phyloP scores from a whole-genome alignment of 2,329 filamentous ascomycete genomes.

The Huntiella moniliformis region DNA sequence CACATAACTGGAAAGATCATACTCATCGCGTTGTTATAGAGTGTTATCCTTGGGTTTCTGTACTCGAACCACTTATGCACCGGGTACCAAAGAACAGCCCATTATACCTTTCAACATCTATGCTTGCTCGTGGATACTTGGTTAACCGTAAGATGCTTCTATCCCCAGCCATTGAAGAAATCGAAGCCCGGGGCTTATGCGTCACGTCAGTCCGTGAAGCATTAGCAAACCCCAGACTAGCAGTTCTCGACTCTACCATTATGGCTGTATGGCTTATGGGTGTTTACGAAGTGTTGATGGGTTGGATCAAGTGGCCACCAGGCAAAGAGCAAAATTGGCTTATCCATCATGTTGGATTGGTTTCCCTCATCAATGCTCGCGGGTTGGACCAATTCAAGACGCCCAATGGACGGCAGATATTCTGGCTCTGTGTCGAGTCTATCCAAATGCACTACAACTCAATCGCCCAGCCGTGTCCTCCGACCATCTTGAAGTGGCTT shows the following conservation, averaged over 20 bases:
- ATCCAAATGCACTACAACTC: constrained; percentile 11
- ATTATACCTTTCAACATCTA: constrained; percentile 7
- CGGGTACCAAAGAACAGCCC: constrained; percentile 4
- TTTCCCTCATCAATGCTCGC: constrained; percentile 7
- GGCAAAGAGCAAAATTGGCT: neutral
- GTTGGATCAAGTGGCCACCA: constrained; percentile 8
- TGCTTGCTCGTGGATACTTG: constrained; percentile 10
- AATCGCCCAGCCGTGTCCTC: constrained; percentile 3
- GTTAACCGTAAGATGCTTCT: constrained; percentile 6
- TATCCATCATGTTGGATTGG: constrained; percentile 8
- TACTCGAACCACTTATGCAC: constrained; percentile 10
- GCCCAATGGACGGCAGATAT: constrained; percentile 6
- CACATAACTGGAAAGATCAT: constrained; percentile 7
- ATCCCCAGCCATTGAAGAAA: neutral
- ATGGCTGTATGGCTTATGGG: constrained; percentile 11
- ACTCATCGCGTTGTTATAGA: constrained; percentile 9
- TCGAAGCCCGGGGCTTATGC: constrained; percentile 3
- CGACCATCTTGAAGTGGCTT: constrained; percentile 5
- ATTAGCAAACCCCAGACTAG: constrained; percentile 1
- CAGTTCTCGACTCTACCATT: constrained; percentile 7
- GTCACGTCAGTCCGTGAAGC: constrained; percentile 6
- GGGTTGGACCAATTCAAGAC: constrained; percentile 7
- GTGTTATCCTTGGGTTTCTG: constrained; percentile 11
- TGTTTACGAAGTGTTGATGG: constrained; percentile 10
- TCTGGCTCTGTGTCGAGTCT: constrained; percentile 11